A percentile compares a stretch with the other conserved stretches of the same genome.
Conservation (phyloP, 306 rosid species). For the Ziziphus jujuba region DNA sequence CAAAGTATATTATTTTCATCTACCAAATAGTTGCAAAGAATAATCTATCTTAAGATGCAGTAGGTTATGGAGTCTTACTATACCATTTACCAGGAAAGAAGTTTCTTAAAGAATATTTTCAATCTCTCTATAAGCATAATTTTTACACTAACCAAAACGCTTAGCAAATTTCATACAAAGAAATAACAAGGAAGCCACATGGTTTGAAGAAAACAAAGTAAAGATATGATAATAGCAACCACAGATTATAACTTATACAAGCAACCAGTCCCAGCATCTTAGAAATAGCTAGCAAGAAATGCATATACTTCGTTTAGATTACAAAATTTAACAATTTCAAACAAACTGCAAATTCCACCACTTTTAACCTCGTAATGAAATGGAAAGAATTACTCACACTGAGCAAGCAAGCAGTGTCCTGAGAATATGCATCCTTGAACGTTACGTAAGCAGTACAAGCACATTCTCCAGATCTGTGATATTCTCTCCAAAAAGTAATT, state of each 20-base stretch:
- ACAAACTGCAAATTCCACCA: no score
- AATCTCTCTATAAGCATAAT: neutral
- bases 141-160: no score
- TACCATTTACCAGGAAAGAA: neutral
- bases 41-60: neutral
- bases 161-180: no score
- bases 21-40: neutral
- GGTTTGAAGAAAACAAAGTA: neutral
- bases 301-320: no score
- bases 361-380: no score
- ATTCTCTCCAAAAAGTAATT: neutral
- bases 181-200: neutral
- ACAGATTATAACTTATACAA: no score
- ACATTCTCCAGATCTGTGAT: constrained; percentile 61
- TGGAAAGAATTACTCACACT: constrained; percentile 54
- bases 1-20: neutral
- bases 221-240: neutral
- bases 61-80: neutral
- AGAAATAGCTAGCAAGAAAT: no score
- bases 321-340: no score
- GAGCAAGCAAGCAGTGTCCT: constrained; percentile 90
- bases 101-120: neutral
- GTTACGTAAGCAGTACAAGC: constrained; percentile 40
- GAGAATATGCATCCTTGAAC: constrained; percentile 82
- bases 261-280: no score